Evolutionary conservation across 1,284 basidiomycete genomes (phyloP), one percentile per base, ranked within the genome.

Genomic region (Ganoderma meredithae): DNA sequence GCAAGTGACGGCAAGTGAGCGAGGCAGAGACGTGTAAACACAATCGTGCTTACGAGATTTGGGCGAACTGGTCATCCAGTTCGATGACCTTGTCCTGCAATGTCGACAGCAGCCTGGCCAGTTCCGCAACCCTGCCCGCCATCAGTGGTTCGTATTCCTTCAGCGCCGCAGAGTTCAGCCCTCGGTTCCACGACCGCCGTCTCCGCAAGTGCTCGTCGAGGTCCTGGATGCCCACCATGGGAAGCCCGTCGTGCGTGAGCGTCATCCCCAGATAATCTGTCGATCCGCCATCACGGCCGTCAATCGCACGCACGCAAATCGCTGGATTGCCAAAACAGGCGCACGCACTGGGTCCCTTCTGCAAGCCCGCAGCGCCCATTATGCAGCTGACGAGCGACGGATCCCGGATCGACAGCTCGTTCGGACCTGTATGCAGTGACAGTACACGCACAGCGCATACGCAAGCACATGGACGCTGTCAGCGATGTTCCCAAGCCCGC

Each of bases 361-460:
- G 67, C 17, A 68, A 15, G 40, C 67, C 67, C 17, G 55, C n/a
- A 7, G 63, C 25, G 19, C 67, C 67, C 31, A 64, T 44, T 25
- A 65, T 9, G 17, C 43, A 25, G 15, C 10, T 10, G 17, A 68
- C 44, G 17, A 47, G 36, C 7, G 63, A 60, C 13, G 67, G 53
- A 44, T 68, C 63, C 5, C 63, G 67, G 43, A 68, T 68, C 25
- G 67, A 68, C 3, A 68, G 53, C 58, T 68, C 67, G 43, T 68
- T 68, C 27, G 67, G 67, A 43, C 67, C 67, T 68, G 40, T 40
- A 19, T 8, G 10, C 31, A 31, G 31, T 31, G 31, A 3, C 31
- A 3, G 44, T 47, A 47, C 7, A n/a, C 4, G n/a, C 44, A 47
- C 44, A 22, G 1, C 10, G 44, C 43, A 6, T 15, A 55, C 33